Evolutionary conservation across 2,329 filamentous ascomycete species (phyloP).

Genomic region (Canariomyces notabilis): DNA sequence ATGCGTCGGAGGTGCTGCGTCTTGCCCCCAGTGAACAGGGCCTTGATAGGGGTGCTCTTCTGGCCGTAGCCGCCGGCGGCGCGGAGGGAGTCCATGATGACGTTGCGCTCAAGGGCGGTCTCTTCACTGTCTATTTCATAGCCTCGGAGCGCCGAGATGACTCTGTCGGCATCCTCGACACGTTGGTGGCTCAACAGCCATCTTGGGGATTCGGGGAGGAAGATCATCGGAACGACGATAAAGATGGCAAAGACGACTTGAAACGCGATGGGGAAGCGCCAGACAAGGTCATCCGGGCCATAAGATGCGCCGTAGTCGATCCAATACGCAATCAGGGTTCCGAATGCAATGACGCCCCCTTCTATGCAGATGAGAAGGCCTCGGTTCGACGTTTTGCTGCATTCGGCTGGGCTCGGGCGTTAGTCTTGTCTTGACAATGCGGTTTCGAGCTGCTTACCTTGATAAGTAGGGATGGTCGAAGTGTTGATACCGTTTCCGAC

Average conservation of each 20-base stretch:
- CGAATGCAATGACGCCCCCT: slow-evolving; percentile 43
- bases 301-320: slow-evolving; percentile 43
- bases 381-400: slow-evolving; percentile 39
- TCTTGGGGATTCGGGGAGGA: slow-evolving; percentile 37
- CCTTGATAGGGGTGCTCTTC: slow-evolving; percentile 45
- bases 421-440: not conserved
- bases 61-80: slow-evolving; percentile 44
- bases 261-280: slow-evolving; percentile 51
- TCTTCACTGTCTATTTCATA: slow-evolving; percentile 49
- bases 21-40: slow-evolving; percentile 56
- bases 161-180: slow-evolving; percentile 32
- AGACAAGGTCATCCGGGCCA: slow-evolving; percentile 41
- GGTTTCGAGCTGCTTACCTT: slow-evolving; percentile 26
- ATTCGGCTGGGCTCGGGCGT: slow-evolving; percentile 32
- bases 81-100: slow-evolving; percentile 59
- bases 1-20: slow-evolving; percentile 63
- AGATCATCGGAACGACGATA: slow-evolving; percentile 33
- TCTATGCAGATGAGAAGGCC: slow-evolving; percentile 42
- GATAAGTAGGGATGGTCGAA: slow-evolving; percentile 43
- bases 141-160: slow-evolving; percentile 35
- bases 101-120: slow-evolving; percentile 52
- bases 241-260: slow-evolving; percentile 33
- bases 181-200: slow-evolving; percentile 36
- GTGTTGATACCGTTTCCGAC: slow-evolving; percentile 50
- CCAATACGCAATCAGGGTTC: slow-evolving; percentile 39